Evolutionary conservation across 2,329 filamentous ascomycete genomes (phyloP), one percentile per base, ranked within the genome.

Genomic region (Arthrobotrys sinensis): DNA sequence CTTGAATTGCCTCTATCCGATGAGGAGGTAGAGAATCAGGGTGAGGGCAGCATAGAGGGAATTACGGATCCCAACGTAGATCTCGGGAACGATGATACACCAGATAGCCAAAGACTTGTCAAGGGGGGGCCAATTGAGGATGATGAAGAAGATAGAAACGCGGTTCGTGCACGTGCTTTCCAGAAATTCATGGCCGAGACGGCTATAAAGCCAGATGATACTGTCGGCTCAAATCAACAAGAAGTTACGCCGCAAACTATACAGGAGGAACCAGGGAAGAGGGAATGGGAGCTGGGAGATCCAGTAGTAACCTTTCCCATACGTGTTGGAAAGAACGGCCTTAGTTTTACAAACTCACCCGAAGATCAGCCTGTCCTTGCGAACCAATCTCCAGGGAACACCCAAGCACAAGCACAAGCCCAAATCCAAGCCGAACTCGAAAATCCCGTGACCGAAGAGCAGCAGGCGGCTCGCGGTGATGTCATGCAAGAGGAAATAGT

Each of bases 41-140:
- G 2, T 4, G 2, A 14, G 10, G 4, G 40, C 28, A 1, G n/a
- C n/a, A 24, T 8, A 19, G 36, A 60, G 11, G 53, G 21, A 5
- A 14, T 12, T 14, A 32, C 10, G 0, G 53, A 40, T 12, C 36
- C 19, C 21, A 21, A 60, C 32, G 19, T 60, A 5, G 32, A 60
- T 11, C 11, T 65, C n/a, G 32, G 28, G 3, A 24, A 19, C 48
- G 19, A 64, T 45, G 67, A 71, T 34, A 55, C 32, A 8, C 67
- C 67, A 64, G 55, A 71, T 24, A 45, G 55, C 32, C 55, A 71
- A n/a, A 21, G 34, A 16, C 55, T 71, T 11, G 67, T 60, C 34
- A 60, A 60, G 12, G 53, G 2, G 2, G 52, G 7, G 4, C 32
- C 52, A n/a, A 6, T 14, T 10, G 52, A 36, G 3, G 16, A 21